Evolutionary conservation across 2,329 filamentous ascomycete genomes (phyloP).

Genomic region (Alternaria conjuncta): DNA sequence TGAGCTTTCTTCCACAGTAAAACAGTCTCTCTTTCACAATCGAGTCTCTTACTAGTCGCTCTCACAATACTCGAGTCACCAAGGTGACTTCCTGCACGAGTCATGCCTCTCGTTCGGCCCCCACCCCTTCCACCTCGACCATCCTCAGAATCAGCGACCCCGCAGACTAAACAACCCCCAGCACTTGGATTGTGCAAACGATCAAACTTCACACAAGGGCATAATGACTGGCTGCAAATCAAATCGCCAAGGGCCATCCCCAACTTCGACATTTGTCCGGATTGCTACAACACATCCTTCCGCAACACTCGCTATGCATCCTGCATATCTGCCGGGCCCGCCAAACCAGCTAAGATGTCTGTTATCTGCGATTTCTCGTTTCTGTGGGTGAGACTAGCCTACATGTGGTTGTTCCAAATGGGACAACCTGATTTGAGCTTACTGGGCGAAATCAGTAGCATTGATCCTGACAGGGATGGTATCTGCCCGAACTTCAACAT

Average conservation of each 20-base stretch:
- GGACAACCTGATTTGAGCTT: constrained; percentile 18
- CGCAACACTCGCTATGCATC: constrained; percentile 18
- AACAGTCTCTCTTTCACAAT: not conserved
- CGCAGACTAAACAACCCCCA: constrained; percentile 2
- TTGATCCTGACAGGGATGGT: constrained; percentile 22
- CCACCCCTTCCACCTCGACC: constrained; percentile 5
- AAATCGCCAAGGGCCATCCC: constrained; percentile 12
- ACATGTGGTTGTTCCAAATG: constrained; percentile 21
- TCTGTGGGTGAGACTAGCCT: constrained; percentile 23
- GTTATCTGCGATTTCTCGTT: constrained; percentile 22
- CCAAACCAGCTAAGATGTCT: constrained; percentile 14
- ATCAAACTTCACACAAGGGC: constrained; percentile 7
- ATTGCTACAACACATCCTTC: constrained; percentile 28
- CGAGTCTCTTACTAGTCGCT: not conserved
- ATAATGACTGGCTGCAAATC: constrained; percentile 23
- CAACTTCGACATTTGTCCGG: constrained; percentile 25
- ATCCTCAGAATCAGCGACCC: constrained; percentile 1
- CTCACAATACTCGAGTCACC: not conserved
- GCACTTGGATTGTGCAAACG: constrained; percentile 14
- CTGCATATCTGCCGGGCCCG: constrained; percentile 9
- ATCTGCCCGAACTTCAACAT: constrained; percentile 24
- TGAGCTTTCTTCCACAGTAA: not conserved
- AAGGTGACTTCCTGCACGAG: not conserved
- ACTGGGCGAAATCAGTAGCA: constrained; percentile 13
- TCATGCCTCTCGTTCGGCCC: constrained; percentile 20